Conservation (phyloP, 2,329 filamentous ascomycete species). For the Calonectria pteridis region DNA sequence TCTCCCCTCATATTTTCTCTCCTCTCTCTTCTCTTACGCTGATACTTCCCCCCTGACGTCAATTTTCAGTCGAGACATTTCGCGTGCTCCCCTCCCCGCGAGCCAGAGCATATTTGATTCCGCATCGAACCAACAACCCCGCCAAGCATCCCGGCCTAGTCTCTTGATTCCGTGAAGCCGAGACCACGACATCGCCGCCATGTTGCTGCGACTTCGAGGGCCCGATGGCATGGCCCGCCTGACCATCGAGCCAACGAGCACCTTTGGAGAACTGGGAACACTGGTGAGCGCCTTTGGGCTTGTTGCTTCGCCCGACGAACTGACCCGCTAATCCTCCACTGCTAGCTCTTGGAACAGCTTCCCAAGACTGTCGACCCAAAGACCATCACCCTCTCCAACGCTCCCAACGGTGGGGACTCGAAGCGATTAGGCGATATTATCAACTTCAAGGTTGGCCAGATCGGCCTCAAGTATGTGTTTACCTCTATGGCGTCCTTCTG, state of each 20-base stretch:
- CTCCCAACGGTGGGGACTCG: conserved; percentile 68
- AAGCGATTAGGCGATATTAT: conserved; percentile 71
- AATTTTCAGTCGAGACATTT: background rate
- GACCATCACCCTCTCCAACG: conserved; percentile 72
- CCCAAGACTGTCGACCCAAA: conserved; percentile 72
- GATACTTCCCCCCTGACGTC: background rate
- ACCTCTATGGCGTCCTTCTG: background rate
- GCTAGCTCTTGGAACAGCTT: conserved; percentile 68
- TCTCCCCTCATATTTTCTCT: background rate
- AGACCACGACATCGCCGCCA: conserved; percentile 55
- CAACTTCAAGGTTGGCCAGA: conserved; percentile 67
- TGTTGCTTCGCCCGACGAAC: background rate
- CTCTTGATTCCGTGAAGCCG: background rate
- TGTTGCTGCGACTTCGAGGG: conserved; percentile 89
- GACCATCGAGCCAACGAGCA: conserved; percentile 78
- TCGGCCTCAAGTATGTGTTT: conserved; percentile 67
- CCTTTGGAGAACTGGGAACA: conserved; percentile 74
- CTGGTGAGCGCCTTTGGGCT: conserved; percentile 54
- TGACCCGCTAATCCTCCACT: conserved; percentile 26
- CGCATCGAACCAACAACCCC: conserved; percentile 9
- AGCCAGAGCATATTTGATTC: background rate
- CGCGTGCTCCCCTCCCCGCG: background rate
- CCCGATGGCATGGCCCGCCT: conserved; percentile 94
- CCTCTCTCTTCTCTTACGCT: background rate
- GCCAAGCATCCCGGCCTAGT: conserved; percentile 9